Percentiles rank a stretch among this genome's conserved stretches.
Conservation (phyloP, 129 eudicot species). For the Helichrysum umbraculigerum region DNA sequence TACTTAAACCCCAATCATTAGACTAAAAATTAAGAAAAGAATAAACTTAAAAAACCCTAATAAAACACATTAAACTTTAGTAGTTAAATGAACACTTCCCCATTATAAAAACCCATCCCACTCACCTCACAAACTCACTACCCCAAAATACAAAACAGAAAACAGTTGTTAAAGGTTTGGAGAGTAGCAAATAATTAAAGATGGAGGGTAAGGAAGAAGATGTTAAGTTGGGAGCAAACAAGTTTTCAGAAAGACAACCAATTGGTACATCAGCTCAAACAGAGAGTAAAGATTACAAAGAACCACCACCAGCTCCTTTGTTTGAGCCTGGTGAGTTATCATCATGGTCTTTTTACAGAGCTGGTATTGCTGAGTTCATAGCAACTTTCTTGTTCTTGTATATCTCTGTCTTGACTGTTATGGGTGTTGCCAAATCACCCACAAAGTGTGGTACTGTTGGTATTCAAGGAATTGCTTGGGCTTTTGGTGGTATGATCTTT, state of each 20-base stretch:
- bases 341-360: constrained; percentile 24
- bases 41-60: neutral
- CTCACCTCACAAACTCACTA: neutral
- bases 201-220: constrained; percentile 19
- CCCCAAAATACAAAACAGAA: neutral
- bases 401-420: constrained; percentile 18
- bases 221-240: constrained; percentile 19
- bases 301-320: constrained; percentile 20
- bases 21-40: neutral
- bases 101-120: constrained; percentile 10
- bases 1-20: constrained; percentile 27
- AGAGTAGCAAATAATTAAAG: neutral
- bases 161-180: neutral
- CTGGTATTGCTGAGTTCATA: constrained; percentile 14
- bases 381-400: constrained; percentile 23
- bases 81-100: neutral
- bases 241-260: constrained; percentile 14
- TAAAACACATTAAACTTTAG: neutral
- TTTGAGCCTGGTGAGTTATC: constrained; percentile 20
- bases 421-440: constrained; percentile 18
- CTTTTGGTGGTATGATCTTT: constrained; percentile 25
- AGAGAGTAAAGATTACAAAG: constrained; percentile 16
- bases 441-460: constrained; percentile 24
- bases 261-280: constrained; percentile 18
- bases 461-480: constrained; percentile 22